phyloP scores from a whole-genome alignment of 257 asterid genomes.

The Nicotiana undulata region DNA sequence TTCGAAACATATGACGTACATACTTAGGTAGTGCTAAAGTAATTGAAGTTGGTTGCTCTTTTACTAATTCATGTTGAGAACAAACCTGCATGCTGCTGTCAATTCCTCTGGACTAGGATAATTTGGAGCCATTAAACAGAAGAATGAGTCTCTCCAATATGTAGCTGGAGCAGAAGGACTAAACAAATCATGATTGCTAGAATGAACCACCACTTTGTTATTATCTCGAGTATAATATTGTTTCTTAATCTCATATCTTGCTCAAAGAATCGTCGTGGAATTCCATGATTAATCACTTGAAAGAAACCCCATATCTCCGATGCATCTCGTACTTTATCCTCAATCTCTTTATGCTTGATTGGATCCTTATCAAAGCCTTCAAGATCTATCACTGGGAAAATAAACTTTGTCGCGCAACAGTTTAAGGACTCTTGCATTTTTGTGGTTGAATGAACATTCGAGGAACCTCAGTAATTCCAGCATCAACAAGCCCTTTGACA shows the following conservation, averaged over 20 bases:
- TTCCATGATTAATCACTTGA: background rate
- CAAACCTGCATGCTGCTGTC: slow-evolving; percentile 40
- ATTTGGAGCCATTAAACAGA: slow-evolving; percentile 23
- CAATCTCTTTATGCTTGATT: background rate
- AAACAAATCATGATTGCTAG: slow-evolving; percentile 47
- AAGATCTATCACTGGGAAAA: background rate
- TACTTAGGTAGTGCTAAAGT: background rate
- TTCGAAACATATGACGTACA: background rate
- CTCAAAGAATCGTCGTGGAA: background rate
- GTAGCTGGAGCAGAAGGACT: slow-evolving; percentile 23
- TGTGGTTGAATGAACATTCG: background rate
- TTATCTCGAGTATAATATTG: slow-evolving; percentile 4
- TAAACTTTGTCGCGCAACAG: background rate
- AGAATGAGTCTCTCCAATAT: slow-evolving; percentile 34
- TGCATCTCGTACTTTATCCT: too few species aligned
- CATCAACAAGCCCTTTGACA: background rate
- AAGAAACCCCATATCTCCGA: background rate
- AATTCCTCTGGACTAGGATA: slow-evolving; percentile 40
- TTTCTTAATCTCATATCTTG: background rate
- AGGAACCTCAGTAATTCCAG: background rate
- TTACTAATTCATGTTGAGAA: background rate
- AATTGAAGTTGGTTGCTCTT: background rate
- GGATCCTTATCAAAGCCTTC: background rate
- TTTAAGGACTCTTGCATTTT: background rate
- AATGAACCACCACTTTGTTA: slow-evolving; percentile 28